Evolutionary conservation across 495 filamentous ascomycete species (phyloP), one percentile per base, ranked within the genome.

Genomic region (Penicillium silybi): DNA sequence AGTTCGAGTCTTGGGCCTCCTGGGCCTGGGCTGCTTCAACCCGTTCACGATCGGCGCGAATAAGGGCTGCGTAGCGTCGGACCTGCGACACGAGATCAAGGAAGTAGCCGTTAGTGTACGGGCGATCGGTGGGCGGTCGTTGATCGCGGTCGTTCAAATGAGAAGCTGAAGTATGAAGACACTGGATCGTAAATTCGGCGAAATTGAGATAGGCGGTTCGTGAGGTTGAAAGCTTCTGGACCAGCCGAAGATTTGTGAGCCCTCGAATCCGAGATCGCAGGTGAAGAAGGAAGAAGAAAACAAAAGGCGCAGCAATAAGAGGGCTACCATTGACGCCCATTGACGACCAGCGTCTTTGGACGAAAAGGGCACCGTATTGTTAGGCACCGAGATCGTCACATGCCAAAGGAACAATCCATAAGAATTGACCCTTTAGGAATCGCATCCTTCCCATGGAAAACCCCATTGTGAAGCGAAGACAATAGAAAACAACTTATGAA

Each of bases 41-140:
- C 44, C 66, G 65, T 43, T 78, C 67, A 25, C 80, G 75, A 23
- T 73, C 72, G 39, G 74, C 78, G n/a, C 76, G 74, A 62, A 86
- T 74, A 65, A 78, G 74, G 11, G 72, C 68, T 43, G 86, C 86
- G 78, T 89, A 88, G 48, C 84, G 80, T 61, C 81, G 81, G 48
- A 89, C 86, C 82, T 96, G 90, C 58, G 89, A 87, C 62, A 92
- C 80, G 48, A 96, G 85, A 75, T 97, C 92, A 64, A 96, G 83
- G 61, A 96, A 96, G 75, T 97, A 97, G 54, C 84, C 85, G 77
- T 85, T 87, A 80, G 82, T 90, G 74, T 96, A 97, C 29, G 89
- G 90, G 50, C 84, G 83, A 66, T 97, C 92, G 65, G 82, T 71
- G 38, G 88, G 86, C 55, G 87, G 80, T 40, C 84, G 86, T 64